Evolutionary conservation across 2,329 filamentous ascomycete genomes (phyloP).

Genomic region (Talaromyces islandicus): DNA sequence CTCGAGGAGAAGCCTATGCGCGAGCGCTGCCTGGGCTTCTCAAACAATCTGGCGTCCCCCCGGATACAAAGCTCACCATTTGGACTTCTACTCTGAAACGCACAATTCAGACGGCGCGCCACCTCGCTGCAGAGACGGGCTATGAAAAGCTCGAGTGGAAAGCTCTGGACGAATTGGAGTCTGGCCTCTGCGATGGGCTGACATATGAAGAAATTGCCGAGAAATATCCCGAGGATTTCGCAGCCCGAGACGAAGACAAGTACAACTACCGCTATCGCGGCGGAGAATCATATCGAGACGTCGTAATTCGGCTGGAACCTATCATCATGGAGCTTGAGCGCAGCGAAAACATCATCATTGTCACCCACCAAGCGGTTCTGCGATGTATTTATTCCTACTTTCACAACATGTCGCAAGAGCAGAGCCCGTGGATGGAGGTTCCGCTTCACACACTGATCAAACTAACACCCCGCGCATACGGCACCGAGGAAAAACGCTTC

Average conservation of each 20-base stretch:
- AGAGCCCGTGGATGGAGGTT: slow-evolving; percentile 97
- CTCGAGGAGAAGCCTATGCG: slow-evolving; percentile 82
- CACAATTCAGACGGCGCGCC: slow-evolving; percentile 85
- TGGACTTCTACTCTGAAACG: slow-evolving; percentile 74
- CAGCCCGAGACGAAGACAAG: slow-evolving; percentile 93
- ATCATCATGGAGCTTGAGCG: slow-evolving; percentile 99
- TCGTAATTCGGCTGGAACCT: slow-evolving; percentile 93
- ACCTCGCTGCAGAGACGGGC: slow-evolving; percentile 60
- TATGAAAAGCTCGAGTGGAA: slow-evolving; percentile 99
- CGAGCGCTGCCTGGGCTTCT: slow-evolving; percentile 78
- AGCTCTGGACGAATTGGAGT: slow-evolving; percentile 93
- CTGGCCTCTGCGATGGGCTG: slow-evolving; percentile 90
- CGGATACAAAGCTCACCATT: slow-evolving; percentile 57
- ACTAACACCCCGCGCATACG: slow-evolving; percentile 88
- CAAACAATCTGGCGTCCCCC: slow-evolving; percentile 74
- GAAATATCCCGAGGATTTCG: slow-evolving; percentile 87
- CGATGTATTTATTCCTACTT: slow-evolving; percentile 98
- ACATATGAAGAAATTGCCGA: slow-evolving; percentile 95
- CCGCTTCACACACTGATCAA: slow-evolving; percentile 95
- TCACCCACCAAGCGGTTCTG: slow-evolving; percentile 94
- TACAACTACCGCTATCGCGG: slow-evolving; percentile 99
- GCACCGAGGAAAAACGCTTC: slow-evolving; percentile 81
- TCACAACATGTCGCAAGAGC: slow-evolving; percentile 90
- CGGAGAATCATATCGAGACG: slow-evolving; percentile 91
- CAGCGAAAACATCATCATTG: slow-evolving; percentile 93